These are phyloP conservation scores for Coniophora puteana DNA, from an alignment of 1,284 basidiomycete genomes.

Conservation along the genomic window DNA sequence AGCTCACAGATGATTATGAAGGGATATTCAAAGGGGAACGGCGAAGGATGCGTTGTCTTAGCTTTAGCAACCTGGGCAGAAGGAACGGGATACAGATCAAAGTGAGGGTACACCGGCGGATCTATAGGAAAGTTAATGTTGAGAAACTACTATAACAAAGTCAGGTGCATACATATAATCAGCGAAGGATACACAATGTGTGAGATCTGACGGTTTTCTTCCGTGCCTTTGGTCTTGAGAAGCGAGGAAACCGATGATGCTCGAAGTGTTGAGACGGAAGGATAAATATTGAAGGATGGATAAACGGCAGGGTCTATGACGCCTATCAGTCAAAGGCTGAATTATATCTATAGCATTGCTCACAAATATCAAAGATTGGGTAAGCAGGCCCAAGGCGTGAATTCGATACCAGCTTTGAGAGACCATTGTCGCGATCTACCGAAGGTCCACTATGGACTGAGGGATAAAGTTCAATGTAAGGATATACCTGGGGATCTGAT, in stretches of 20 bases:
- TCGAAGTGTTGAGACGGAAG: slow-evolving; percentile 11
- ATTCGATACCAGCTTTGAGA: no score
- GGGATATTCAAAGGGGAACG: not conserved
- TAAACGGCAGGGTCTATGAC: slow-evolving; percentile 24
- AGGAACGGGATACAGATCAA: slow-evolving; percentile 26
- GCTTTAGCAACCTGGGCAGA: not conserved
- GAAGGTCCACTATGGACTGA: no score
- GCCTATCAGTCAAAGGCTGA: not conserved
- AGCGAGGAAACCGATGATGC: not conserved
- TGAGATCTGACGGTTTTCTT: slow-evolving; percentile 10
- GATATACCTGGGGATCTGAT: no score
- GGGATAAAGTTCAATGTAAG: no score
- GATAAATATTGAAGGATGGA: slow-evolving; percentile 28
- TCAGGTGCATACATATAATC: slow-evolving; percentile 18
- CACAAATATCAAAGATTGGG: slow-evolving; percentile 21
- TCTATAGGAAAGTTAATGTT: slow-evolving; percentile 15
- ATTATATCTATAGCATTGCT: slow-evolving; percentile 5
- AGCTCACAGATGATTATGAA: slow-evolving; percentile 2
- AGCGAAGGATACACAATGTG: slow-evolving; percentile 27
- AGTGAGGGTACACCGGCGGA: slow-evolving; percentile 32
- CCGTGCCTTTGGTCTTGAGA: slow-evolving; percentile 3
- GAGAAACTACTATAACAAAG: not conserved
- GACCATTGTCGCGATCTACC: no score
- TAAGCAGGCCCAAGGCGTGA: no score
- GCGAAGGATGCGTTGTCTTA: not conserved